Conservation (phyloP, 176 grass and related monocot genomes). For the Carex parvula region DNA sequence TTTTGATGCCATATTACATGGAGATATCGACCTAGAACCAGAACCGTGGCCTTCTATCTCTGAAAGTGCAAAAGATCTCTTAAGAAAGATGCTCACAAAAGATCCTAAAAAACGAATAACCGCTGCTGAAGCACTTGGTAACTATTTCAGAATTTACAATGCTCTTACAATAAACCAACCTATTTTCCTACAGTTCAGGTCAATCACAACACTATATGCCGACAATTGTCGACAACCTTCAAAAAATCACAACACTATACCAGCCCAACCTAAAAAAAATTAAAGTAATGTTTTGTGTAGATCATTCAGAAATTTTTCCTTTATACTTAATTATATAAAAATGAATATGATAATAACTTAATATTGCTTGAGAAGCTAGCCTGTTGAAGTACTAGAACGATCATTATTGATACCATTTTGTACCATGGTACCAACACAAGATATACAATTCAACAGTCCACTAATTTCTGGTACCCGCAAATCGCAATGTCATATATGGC, state of each 20-base stretch:
- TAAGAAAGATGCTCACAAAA: slow-evolving; percentile 40
- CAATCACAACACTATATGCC: background rate
- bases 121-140: slow-evolving; percentile 29
- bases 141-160: background rate
- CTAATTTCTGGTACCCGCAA: background rate
- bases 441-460: background rate
- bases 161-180: background rate
- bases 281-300: background rate
- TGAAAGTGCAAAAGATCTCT: slow-evolving; percentile 34
- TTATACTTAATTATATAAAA: background rate
- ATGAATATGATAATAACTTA: background rate
- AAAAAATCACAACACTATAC: background rate
- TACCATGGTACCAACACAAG: background rate
- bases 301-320: background rate
- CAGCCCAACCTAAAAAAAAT: background rate
- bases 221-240: too few species aligned
- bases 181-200: background rate
- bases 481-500: background rate
- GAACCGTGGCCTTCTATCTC: slow-evolving; percentile 40
- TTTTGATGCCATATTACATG: slow-evolving; percentile 34
- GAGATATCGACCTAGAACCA: slow-evolving; percentile 22
- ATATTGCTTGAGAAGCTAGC: background rate
- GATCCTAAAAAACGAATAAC: slow-evolving; percentile 36
- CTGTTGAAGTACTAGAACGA: background rate
- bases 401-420: background rate